Percentiles rank a stretch among this genome's conserved stretches.
Evolutionary conservation across 2,329 filamentous ascomycete species (phyloP).

Genomic region (Akanthomyces dipterigenus): DNA sequence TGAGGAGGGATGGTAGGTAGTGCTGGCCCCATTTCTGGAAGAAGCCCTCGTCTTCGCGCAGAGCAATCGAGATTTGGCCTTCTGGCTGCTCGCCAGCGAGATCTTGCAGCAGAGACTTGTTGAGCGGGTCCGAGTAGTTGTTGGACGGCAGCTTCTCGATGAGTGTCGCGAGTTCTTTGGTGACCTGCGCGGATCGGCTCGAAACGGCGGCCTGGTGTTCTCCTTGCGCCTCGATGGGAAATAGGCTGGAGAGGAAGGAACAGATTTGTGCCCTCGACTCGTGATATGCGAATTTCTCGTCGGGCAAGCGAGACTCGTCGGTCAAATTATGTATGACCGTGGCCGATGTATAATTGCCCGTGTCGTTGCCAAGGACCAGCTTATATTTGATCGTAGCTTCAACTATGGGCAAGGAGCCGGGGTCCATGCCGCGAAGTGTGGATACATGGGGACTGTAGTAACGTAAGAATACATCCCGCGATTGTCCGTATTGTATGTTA

Average conservation of each 20-base stretch:
- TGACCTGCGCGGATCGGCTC: slow-evolving; percentile 9
- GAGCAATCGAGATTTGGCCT: slow-evolving; percentile 45
- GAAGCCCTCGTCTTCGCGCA: slow-evolving; percentile 27
- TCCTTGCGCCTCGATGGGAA: slow-evolving; percentile 28
- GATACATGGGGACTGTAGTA: slow-evolving; percentile 18
- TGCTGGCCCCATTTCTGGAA: slow-evolving; percentile 49
- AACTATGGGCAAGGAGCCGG: slow-evolving; percentile 1
- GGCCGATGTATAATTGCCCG: not conserved
- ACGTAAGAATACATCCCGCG: slow-evolving; percentile 46
- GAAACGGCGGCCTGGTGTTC: slow-evolving; percentile 26
- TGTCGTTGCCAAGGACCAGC: slow-evolving; percentile 15
- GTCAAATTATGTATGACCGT: not conserved
- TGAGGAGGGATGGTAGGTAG: slow-evolving; percentile 50
- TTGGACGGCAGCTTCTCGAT: slow-evolving; percentile 29
- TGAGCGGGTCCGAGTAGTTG: slow-evolving; percentile 30
- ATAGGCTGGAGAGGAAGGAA: slow-evolving; percentile 40
- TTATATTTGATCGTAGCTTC: slow-evolving; percentile 16
- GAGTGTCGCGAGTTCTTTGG: slow-evolving; percentile 23
- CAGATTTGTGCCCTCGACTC: slow-evolving; percentile 44
- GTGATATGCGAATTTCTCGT: slow-evolving; percentile 34
- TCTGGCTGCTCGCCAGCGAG: slow-evolving; percentile 34
- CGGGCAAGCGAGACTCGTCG: not conserved
- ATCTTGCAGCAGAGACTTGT: slow-evolving; percentile 43
- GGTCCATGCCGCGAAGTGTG: not conserved
- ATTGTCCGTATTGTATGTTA: slow-evolving; percentile 55